Evolutionary conservation across 768 basidiomycete genomes (phyloP).

Genomic region (Hortiboletus campestris): DNA sequence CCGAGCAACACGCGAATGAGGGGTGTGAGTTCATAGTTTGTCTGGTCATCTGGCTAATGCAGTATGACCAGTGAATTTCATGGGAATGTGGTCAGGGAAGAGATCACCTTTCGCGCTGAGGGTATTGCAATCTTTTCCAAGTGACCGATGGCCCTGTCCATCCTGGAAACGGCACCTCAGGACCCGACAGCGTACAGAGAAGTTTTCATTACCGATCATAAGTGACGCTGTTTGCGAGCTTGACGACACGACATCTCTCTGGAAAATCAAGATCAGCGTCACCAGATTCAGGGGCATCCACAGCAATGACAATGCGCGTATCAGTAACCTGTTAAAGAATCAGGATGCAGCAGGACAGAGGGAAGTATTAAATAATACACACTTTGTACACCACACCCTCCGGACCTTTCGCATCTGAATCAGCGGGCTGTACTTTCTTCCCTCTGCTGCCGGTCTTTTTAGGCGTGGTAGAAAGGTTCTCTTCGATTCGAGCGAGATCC

Average conservation of each 20-base stretch:
- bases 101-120: conserved; percentile 23
- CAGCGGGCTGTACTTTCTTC: conserved; percentile 38
- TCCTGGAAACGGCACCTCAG: conserved; percentile 46
- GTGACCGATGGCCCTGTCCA: conserved; percentile 79
- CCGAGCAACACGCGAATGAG: conserved; percentile 74
- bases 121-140: conserved; percentile 48
- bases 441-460: conserved; percentile 45
- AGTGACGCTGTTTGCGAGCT: conserved; percentile 90
- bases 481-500: conserved; percentile 84
- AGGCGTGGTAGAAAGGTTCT: conserved; percentile 49
- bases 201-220: conserved; percentile 64
- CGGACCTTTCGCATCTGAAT: conserved; percentile 40
- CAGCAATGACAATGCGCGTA: conserved; percentile 75
- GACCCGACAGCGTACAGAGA: background rate
- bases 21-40: conserved; percentile 42
- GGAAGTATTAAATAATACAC: background rate
- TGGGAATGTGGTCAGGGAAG: background rate
- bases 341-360: background rate
- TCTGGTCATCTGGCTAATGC: conserved; percentile 40
- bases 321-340: conserved; percentile 61
- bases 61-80: background rate
- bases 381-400: conserved; percentile 92
- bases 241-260: conserved; percentile 80
- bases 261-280: conserved; percentile 75
- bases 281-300: conserved; percentile 59